These are phyloP conservation scores for Naganishia onofrii DNA, from an alignment of 768 basidiomycete genomes.

Conservation along the genomic window DNA sequence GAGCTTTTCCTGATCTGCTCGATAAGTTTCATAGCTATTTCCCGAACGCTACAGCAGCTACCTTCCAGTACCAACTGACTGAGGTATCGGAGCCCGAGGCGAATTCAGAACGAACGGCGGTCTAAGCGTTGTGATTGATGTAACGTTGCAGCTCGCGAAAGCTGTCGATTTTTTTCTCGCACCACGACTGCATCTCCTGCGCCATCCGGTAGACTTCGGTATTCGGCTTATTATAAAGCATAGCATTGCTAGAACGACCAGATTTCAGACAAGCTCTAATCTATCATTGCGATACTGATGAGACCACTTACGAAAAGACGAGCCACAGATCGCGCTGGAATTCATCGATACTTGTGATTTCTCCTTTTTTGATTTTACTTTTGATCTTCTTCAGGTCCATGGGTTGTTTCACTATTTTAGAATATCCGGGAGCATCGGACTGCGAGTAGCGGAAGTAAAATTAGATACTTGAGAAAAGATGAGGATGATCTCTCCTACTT, in stretches of 20 bases:
- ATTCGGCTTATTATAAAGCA: slow-evolving; percentile 90
- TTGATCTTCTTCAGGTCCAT: slow-evolving; percentile 95
- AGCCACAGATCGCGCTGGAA: slow-evolving; percentile 85
- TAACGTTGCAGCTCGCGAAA: slow-evolving; percentile 45
- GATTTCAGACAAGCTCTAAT: not conserved
- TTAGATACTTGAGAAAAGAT: slow-evolving; percentile 14
- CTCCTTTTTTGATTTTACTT: slow-evolving; percentile 74
- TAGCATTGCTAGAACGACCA: slow-evolving; percentile 62
- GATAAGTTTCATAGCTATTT: too few relatives aligned
- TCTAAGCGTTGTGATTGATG: slow-evolving; percentile 19
- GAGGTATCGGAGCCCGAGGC: too few relatives aligned
- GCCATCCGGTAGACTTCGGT: slow-evolving; percentile 88
- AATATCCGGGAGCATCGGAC: slow-evolving; percentile 85
- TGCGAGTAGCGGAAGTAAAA: slow-evolving; percentile 19
- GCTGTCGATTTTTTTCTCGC: slow-evolving; percentile 46
- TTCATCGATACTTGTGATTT: slow-evolving; percentile 75
- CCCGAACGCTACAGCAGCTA: too few relatives aligned
- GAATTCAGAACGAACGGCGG: not conserved
- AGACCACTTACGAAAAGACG: slow-evolving; percentile 68
- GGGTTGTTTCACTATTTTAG: slow-evolving; percentile 86
- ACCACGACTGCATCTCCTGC: slow-evolving; percentile 67
- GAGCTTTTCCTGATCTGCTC: too few relatives aligned
- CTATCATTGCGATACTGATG: not conserved
- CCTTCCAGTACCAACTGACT: too few relatives aligned
- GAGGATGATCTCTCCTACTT: slow-evolving; percentile 24